These are phyloP conservation scores for Tuber umbilicatum DNA, from an alignment of 495 filamentous ascomycete species.

Conservation along the genomic window DNA sequence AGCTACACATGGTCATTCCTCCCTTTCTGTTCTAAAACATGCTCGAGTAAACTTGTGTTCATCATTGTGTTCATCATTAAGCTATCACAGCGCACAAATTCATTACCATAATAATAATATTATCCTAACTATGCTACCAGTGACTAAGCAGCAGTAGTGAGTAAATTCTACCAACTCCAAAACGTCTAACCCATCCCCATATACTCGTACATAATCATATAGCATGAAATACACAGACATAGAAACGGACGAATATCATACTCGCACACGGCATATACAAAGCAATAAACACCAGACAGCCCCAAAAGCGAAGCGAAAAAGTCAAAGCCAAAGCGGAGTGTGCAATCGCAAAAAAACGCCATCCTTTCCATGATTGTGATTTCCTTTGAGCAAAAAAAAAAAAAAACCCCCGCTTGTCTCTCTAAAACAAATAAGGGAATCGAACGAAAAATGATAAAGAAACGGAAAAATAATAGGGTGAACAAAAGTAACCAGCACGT, in stretches of 20 bases:
- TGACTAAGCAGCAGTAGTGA: background rate
- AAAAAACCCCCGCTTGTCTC: constrained; percentile 32
- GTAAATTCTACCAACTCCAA: background rate
- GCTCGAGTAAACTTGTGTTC: background rate
- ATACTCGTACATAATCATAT: background rate
- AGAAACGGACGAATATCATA: background rate
- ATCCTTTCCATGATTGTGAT: constrained; percentile 33
- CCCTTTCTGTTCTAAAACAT: background rate
- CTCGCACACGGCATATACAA: background rate
- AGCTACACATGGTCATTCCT: background rate
- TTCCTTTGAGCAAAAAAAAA: constrained; percentile 20
- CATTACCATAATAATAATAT: background rate
- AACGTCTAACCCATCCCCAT: background rate
- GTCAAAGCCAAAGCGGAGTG: constrained; percentile 9
- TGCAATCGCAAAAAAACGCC: constrained; percentile 19
- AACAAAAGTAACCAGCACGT: constrained; percentile 26
- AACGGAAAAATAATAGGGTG: constrained; percentile 3
- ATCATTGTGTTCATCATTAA: background rate
- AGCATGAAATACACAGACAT: background rate
- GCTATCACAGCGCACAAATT: background rate
- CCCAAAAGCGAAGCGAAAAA: constrained; percentile 10
- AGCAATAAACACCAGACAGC: background rate
- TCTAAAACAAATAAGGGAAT: constrained; percentile 35
- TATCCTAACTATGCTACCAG: background rate
- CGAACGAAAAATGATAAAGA: constrained; percentile 6